Percentiles rank a stretch among this genome's conserved stretches.
Conservation (phyloP, 179 eudicot species). For the Amaranthus tricolor region DNA sequence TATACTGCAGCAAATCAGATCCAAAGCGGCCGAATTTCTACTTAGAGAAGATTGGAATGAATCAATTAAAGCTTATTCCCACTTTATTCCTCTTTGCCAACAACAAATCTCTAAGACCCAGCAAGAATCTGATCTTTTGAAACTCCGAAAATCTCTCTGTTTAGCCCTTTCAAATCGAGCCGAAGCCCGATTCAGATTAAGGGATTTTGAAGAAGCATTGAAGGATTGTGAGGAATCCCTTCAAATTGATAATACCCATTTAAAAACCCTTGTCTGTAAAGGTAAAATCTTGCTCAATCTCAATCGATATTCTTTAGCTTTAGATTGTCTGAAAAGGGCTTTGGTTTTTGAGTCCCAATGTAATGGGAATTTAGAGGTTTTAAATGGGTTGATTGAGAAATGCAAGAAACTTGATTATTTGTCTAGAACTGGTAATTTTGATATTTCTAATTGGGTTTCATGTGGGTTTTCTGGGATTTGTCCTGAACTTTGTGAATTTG, state of each 20-base stretch:
- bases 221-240: slow-evolving; percentile 70
- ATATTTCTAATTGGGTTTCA: slow-evolving; percentile 73
- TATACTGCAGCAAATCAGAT: slow-evolving; percentile 59
- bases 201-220: slow-evolving; percentile 43
- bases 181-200: slow-evolving; percentile 47
- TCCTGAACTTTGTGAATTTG: slow-evolving; percentile 71
- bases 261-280: slow-evolving; percentile 70
- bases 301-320: slow-evolving; percentile 47
- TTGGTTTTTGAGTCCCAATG: slow-evolving; percentile 46
- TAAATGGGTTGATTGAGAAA: slow-evolving; percentile 56
- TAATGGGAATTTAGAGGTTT: slow-evolving; percentile 41
- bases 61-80: slow-evolving; percentile 55
- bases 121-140: slow-evolving; percentile 33
- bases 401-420: slow-evolving; percentile 63
- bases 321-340: slow-evolving; percentile 57
- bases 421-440: slow-evolving; percentile 66
- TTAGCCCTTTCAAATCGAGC: slow-evolving; percentile 75
- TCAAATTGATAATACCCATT: slow-evolving; percentile 48
- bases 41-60: slow-evolving; percentile 66
- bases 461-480: slow-evolving; percentile 48
- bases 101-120: slow-evolving; percentile 30
- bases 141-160: slow-evolving; percentile 65
- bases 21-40: slow-evolving; percentile 77
- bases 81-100: slow-evolving; percentile 61
- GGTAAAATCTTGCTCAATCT: slow-evolving; percentile 71